Evolutionary conservation across 768 basidiomycete species (phyloP), one percentile per base, ranked within the genome.

Genomic region (Rhizopogon roseolus): DNA sequence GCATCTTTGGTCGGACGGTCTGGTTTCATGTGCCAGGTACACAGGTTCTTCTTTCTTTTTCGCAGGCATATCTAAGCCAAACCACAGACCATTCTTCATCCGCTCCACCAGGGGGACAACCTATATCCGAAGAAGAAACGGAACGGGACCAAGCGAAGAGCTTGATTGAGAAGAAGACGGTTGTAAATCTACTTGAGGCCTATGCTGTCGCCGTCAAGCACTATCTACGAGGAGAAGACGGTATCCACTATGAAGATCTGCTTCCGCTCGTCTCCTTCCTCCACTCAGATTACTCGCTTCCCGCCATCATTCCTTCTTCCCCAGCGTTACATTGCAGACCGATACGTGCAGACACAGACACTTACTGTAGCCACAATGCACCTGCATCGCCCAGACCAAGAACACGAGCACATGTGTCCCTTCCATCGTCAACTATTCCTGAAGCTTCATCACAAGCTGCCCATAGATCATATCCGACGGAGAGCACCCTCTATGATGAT

Each of bases 221-320:
- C 64, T 89, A 87, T 62, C 69, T 86, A n/a, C 75, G 86, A 36
- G 84, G 82, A 10, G 76, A 77, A 59, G 75, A 75, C 50, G 71
- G 69, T 25, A 62, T 64, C 29, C 39, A 52, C 39, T 66, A 64
- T 40, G 22, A 55, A 50, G 85, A 88, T 64, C 67, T 88, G 10
- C 84, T 83, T 66, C 80, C 84, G 55, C 78, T 84, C 42, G 81
- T 86, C 64, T 86, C 86, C 62, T 86, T 82, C 65, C 76, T 90
- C 16, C 85, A 86, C 6, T 73, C 80, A 8, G 13, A 54, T n/a
- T 85, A 85, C 58, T 76, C 78, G 1, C 65, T 85, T 5, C 82
- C 83, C 1, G 63, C 77, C 1, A 80, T 80, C 32, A 67, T 80
- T 48, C 79, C 71, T 34, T 73, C 41, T n/a, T 4, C 16, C 7